A percentile compares a stretch with the other conserved stretches of the same genome.
Conservation (phyloP, 2,329 filamentous ascomycete species). For the Lasiodiplodia gonubiensis region DNA sequence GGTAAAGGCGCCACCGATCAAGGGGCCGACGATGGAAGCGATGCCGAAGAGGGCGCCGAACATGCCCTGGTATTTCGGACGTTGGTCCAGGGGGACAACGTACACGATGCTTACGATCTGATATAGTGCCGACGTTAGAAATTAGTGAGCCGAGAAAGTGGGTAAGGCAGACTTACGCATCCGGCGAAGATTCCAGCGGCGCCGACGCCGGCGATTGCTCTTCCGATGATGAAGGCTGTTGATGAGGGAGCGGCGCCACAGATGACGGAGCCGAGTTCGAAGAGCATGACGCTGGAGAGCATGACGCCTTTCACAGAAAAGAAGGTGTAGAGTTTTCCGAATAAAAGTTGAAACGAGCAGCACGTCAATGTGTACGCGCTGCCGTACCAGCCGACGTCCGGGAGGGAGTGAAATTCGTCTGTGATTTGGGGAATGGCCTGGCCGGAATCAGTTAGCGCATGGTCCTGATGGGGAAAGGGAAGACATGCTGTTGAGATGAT, state of each 20-base stretch:
- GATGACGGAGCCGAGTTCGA: conserved; percentile 61
- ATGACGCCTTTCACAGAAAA: conserved; percentile 45
- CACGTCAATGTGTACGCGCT: conserved; percentile 53
- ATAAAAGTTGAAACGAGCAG: conserved; percentile 52
- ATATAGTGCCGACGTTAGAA: neutral
- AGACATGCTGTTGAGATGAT: neutral
- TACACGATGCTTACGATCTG: conserved; percentile 8
- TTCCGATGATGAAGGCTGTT: conserved; percentile 53
- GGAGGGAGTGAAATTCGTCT: conserved; percentile 37
- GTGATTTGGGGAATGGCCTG: conserved; percentile 40
- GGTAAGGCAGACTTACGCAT: conserved; percentile 56
- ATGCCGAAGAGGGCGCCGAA: conserved; percentile 28
- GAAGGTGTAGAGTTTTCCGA: conserved; percentile 55
- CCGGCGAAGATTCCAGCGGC: conserved; percentile 57
- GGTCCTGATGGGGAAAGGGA: accelerated
- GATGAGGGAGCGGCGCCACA: conserved; percentile 44
- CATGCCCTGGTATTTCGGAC: conserved; percentile 30
- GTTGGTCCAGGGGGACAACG: conserved; percentile 48
- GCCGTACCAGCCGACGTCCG: conserved; percentile 46
- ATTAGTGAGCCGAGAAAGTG: conserved; percentile 34
- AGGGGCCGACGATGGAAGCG: conserved; percentile 35
- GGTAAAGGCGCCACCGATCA: conserved; percentile 32
- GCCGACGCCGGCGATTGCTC: conserved; percentile 58
- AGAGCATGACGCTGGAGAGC: conserved; percentile 46
- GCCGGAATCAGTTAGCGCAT: conserved; percentile 32